Evolutionary conservation across 2,329 filamentous ascomycete species (phyloP), one percentile per base, ranked within the genome.

Genomic region (Sporothrix globosa): DNA sequence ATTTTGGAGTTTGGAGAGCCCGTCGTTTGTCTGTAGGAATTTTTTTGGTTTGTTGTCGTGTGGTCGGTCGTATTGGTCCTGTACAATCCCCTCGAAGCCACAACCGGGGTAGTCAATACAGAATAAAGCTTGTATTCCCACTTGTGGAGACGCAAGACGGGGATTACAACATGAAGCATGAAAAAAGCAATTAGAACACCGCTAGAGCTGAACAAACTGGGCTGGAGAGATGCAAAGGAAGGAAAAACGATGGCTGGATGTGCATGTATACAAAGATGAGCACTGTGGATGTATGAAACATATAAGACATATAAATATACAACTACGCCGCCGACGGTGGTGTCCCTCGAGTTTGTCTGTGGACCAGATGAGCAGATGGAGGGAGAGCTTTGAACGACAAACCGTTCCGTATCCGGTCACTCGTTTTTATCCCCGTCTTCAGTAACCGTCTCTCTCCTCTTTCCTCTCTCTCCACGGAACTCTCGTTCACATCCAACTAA

Each of bases 401-500:
- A 44, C 11, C 11, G 14, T 17, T 44, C 11, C 14, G 41, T 4
- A 44, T 3, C 4, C 24, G 4, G 46, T 39, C 19, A 30, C 24
- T 41, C 7, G 11, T 53, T 52, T 65, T 39, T 50, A 5, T 21
- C 34, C 19, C 41, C 21, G 3, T 39, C 30, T 14, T n/a, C 11
- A 4, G 2, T 39, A 17, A 34, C 53, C 27, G 17, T 24, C n/a
- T 21, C 21, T 41, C 2, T 41, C 39, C 13, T 39, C 27, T 41
- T 9, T 13, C 41, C 24, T 19, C 54, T 19, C 9, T 39, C 54
- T 39, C 6, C 27, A 52, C 63, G 46, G 27, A 24, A 67, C 63
- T 41, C 19, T 67, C 63, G 63, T 67, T 67, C 30, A 67, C 19
- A 9, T 53, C 63, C 63, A 67, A 53, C 30, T 50, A 19, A n/a